Evolutionary conservation across 192 early-diverging fungal genomes (phyloP).

Genomic region (Rhizophagus sp.): DNA sequence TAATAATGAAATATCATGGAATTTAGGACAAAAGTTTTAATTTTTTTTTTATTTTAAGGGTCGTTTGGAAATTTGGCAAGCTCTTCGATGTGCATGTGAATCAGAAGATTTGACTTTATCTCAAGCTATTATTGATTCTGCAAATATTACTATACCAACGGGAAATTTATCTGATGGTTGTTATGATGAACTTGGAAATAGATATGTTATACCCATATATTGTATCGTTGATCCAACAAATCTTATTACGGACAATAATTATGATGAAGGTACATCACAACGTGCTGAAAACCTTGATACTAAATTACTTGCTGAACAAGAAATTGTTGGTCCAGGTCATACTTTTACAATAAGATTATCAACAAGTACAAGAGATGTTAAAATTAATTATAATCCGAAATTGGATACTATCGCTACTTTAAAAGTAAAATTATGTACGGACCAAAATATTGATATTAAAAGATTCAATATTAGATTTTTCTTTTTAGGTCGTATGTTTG

Average conservation of each 20-base stretch:
- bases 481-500: conserved; percentile 50
- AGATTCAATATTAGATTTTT: conserved; percentile 44
- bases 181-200: conserved; percentile 75
- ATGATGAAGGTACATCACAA: conserved; percentile 21
- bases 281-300: background rate
- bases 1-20: background rate
- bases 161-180: conserved; percentile 73
- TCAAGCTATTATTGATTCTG: conserved; percentile 66
- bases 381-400: conserved; percentile 30
- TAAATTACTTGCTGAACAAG: conserved; percentile 19
- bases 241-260: conserved; percentile 32
- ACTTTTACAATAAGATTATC: conserved; percentile 40
- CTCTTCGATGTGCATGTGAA: conserved; percentile 61
- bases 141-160: conserved; percentile 67
- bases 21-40: background rate
- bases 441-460: conserved; percentile 22
- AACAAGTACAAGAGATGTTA: conserved; percentile 24
- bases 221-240: conserved; percentile 65
- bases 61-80: conserved; percentile 76
- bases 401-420: conserved; percentile 38
- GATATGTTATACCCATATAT: conserved; percentile 67
- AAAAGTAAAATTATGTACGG: conserved; percentile 31
- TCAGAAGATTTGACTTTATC: conserved; percentile 52
- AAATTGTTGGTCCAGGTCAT: background rate
- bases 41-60: conserved; percentile 42